Evolutionary conservation across 306 rosid genomes (phyloP), one percentile per base, ranked within the genome.

Genomic region (Glycine tomentella): DNA sequence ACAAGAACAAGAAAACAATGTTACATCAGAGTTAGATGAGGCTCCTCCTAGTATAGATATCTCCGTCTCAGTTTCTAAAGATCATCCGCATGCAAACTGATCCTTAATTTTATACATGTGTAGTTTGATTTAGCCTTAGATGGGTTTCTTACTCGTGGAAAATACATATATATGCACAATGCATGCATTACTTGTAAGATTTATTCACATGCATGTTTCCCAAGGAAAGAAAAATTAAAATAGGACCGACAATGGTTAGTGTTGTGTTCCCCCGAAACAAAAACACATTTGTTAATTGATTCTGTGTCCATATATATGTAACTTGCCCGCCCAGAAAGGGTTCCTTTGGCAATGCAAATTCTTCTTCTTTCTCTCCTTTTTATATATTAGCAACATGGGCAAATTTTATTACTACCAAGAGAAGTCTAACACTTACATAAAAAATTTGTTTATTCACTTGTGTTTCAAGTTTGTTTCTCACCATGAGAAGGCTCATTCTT

Each of bases 101-200:
- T 42, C 34, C 14, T 67, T 42, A n/a, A 8, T 42, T 66, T 65
- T 38, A n/a, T 15, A 15, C 34, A 8, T 42, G 2, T 42, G 52
- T 67, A 67, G 72, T 67, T 42, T 42, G 12, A 14, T 67, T 65
- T 67, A 67, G 72, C 72, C 52, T 67, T 67, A 67, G 72, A 67
- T 67, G 52, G 72, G 72, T 40, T 64, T 38, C 49, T 64, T 38
- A 14, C 4, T 36, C 1, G 20, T 40, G 31, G 7, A 65, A 34
- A 11, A 33, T 2, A 33, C 40, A 25, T 33, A 63, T 63, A 25
- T 33, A 63, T 63, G 17, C 69, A 34, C 12, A 56, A 36, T 11
- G 16, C 70, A 64, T 64, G 70, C 10, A 3, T 62, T 14, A 14
- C 5, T 38, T 65, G 69, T 63, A 63, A 63, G 9, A 36, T 36